A percentile compares a stretch with the other conserved stretches of the same genome.
Conservation (phyloP, 257 asterid genomes). For the Solanum pennellii region DNA sequence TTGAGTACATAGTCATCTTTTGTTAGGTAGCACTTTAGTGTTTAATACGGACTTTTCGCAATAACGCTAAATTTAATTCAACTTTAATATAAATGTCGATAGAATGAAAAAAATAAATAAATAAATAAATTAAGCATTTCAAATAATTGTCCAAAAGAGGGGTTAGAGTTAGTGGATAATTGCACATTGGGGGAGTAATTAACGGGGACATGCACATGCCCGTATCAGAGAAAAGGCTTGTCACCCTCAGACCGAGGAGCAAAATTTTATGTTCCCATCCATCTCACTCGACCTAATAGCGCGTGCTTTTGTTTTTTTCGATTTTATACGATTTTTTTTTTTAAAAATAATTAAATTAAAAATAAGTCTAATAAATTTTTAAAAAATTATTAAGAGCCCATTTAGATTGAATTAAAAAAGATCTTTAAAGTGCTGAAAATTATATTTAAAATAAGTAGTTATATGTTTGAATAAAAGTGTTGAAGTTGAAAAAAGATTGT, state of each 20-base stretch:
- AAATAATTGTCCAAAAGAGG: neutral
- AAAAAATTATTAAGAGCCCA: too few relatives aligned
- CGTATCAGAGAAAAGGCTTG: neutral
- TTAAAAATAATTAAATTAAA: too few relatives aligned
- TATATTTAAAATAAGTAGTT: too few relatives aligned
- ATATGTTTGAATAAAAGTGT: too few relatives aligned
- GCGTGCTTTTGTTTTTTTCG: neutral
- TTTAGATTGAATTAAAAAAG: too few relatives aligned
- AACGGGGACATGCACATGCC: slow-evolving; percentile 3
- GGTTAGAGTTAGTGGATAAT: neutral
- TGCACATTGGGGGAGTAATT: neutral
- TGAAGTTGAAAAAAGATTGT: too few relatives aligned
- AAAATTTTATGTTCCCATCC: neutral
- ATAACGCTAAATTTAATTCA: rapidly evolving
- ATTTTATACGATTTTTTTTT: neutral
- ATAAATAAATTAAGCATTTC: neutral
- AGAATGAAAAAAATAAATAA: too few relatives aligned
- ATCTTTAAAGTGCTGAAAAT: too few relatives aligned
- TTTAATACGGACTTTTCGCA: rapidly evolving
- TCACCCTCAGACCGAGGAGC: neutral
- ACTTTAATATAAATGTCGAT: too few relatives aligned
- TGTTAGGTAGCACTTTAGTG: neutral
- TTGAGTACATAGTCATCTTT: too few relatives aligned
- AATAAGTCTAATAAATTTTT: too few relatives aligned
- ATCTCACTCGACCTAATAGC: neutral